Conservation (phyloP, 2,329 filamentous ascomycete genomes). For the Hortaea werneckii region DNA sequence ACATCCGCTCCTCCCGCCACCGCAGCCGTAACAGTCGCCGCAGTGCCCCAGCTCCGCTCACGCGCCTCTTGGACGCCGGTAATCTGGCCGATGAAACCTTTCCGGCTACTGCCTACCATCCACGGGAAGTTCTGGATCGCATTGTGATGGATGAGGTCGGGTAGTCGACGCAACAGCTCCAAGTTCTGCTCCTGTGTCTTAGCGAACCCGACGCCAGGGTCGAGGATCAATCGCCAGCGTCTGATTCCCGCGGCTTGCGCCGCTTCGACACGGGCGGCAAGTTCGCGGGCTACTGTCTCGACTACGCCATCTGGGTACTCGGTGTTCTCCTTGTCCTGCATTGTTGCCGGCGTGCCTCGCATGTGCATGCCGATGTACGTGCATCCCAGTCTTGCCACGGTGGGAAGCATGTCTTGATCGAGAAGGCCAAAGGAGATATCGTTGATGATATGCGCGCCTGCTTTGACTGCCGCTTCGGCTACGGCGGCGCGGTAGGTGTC, state of each 20-base stretch:
- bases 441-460: conserved; percentile 87
- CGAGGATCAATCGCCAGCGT: conserved; percentile 88
- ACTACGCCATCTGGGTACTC: conserved; percentile 60
- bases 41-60: conserved; percentile 74
- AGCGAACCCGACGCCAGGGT: conserved; percentile 89
- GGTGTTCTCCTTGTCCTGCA: conserved; percentile 50
- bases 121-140: conserved; percentile 66
- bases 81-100: conserved; percentile 75
- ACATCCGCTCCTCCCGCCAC: conserved; percentile 84
- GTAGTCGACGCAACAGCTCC: conserved; percentile 61
- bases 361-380: conserved; percentile 87
- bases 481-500: conserved; percentile 88
- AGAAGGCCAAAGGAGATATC: conserved; percentile 78
- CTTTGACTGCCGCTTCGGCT: conserved; percentile 62
- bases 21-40: conserved; percentile 75
- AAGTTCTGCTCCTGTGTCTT: conserved; percentile 76
- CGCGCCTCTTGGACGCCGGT: conserved; percentile 64
- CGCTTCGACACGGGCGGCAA: conserved; percentile 57
- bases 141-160: conserved; percentile 54
- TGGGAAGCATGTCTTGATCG: conserved; percentile 71
- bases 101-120: conserved; percentile 81
- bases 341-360: conserved; percentile 76
- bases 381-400: conserved; percentile 65
- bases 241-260: conserved; percentile 76
- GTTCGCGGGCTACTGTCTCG: conserved; percentile 54